Evolutionary conservation across 148 eudicot species (phyloP).

Genomic region (Persicaria maculosa): DNA sequence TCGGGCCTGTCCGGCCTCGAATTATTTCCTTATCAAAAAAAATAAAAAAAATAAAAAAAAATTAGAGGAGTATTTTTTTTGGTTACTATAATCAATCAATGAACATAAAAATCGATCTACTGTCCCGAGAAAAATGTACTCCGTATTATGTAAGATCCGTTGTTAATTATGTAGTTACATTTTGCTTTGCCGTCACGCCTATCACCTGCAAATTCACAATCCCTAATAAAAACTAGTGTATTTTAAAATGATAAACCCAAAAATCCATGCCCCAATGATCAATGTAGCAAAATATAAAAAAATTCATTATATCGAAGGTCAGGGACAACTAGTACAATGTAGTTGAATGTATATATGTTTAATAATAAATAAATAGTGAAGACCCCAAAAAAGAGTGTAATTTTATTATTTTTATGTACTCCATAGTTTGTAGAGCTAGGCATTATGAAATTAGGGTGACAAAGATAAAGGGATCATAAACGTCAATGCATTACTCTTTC

Average conservation of each 20-base stretch:
- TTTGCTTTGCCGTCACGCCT: slow-evolving; percentile 21
- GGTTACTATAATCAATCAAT: no score
- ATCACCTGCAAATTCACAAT: slow-evolving; percentile 1
- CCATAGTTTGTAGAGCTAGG: neutral
- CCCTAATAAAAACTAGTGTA: slow-evolving; percentile 1
- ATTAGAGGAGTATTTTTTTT: no score
- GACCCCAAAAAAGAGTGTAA: no score
- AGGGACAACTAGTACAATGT: neutral
- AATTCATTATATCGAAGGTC: neutral
- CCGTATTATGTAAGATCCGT: neutral
- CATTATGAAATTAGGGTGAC: neutral
- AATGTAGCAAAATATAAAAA: neutral
- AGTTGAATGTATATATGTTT: neutral
- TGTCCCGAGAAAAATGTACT: neutral
- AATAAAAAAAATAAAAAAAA: no score
- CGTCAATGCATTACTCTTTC: neutral
- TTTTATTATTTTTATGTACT: no score
- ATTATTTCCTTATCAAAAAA: no score
- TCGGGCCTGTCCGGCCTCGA: no score
- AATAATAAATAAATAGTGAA: neutral
- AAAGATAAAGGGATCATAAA: neutral
- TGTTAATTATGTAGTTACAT: neutral
- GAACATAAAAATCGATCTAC: neutral
- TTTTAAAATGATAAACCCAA: neutral
- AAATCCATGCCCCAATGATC: neutral